Evolutionary conservation across 179 eudicot genomes (phyloP).

Genomic region (Silene vulgaris): DNA sequence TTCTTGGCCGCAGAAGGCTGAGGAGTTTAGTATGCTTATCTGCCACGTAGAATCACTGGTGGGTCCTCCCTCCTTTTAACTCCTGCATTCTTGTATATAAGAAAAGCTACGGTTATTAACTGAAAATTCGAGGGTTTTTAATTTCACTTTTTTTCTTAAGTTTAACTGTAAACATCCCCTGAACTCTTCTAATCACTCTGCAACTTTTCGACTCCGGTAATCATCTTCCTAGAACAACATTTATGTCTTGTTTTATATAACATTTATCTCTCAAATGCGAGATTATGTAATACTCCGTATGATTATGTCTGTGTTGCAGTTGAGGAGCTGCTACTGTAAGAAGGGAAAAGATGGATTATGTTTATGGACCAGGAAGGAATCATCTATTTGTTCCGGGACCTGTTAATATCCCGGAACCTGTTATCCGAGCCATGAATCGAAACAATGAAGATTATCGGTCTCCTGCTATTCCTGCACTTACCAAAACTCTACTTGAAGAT

Average conservation of each 20-base stretch:
- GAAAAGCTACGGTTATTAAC: slow-evolving; percentile 6
- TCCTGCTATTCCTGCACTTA: slow-evolving; percentile 88
- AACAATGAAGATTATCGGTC: slow-evolving; percentile 98
- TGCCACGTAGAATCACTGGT: slow-evolving; percentile 39
- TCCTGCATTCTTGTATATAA: slow-evolving; percentile 42
- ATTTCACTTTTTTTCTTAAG: background rate
- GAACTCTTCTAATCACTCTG: background rate
- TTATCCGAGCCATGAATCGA: slow-evolving; percentile 90
- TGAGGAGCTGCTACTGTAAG: slow-evolving; percentile 14
- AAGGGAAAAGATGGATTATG: slow-evolving; percentile 55
- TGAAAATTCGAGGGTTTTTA: slow-evolving; percentile 5
- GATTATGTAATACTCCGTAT: background rate
- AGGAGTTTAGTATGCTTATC: slow-evolving; percentile 46
- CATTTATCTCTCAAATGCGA: background rate
- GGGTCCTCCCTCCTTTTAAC: slow-evolving; percentile 29
- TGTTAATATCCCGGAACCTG: slow-evolving; percentile 85
- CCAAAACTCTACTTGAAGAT: slow-evolving; percentile 74
- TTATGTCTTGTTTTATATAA: background rate
- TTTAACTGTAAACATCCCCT: background rate
- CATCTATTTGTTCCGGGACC: slow-evolving; percentile 95
- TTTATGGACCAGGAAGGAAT: slow-evolving; percentile 74
- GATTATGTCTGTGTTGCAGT: slow-evolving; percentile 16
- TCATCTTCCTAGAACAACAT: background rate
- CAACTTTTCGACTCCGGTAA: slow-evolving; percentile 17
- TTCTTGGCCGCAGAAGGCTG: slow-evolving; percentile 25